Evolutionary conservation across 352 stramenopile species (phyloP).

Genomic region (Thraustochytrium sp.): DNA sequence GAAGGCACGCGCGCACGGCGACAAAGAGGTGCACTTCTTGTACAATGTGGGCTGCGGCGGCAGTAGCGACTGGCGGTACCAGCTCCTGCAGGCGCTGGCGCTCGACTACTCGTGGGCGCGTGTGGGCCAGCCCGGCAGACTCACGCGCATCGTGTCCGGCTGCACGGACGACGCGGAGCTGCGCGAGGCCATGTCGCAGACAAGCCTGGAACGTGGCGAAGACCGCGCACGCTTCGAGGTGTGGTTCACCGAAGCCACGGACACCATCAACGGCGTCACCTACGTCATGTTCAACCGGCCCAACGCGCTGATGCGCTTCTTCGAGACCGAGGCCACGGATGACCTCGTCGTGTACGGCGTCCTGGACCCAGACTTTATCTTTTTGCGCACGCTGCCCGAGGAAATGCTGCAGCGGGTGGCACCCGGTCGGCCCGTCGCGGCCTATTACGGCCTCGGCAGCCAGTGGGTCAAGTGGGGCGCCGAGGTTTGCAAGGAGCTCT

Average conservation of each 20-base stretch:
- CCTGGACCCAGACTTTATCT: constrained; percentile 33
- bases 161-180: neutral
- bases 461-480: neutral
- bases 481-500: neutral
- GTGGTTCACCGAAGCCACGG: neutral
- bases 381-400: neutral
- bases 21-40: neutral
- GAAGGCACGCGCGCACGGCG: too few species aligned
- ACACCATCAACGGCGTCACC: constrained; percentile 4
- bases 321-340: neutral
- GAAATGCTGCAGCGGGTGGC: neutral
- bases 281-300: constrained; percentile 37
- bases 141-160: constrained; percentile 23
- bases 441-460: neutral
- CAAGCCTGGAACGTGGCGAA: neutral
- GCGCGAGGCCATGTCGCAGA: neutral
- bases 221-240: constrained; percentile 1
- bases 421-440: neutral
- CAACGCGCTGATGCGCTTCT: constrained; percentile 5
- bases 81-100: constrained; percentile 19
- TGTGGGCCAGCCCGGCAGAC: neutral
- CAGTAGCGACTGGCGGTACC: neutral
- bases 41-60: constrained; percentile 21
- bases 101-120: constrained; percentile 7
- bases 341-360: neutral